Base-by-base conservation (phyloP, 208 protist species). In the Wallacemonas rigidus region DNA sequence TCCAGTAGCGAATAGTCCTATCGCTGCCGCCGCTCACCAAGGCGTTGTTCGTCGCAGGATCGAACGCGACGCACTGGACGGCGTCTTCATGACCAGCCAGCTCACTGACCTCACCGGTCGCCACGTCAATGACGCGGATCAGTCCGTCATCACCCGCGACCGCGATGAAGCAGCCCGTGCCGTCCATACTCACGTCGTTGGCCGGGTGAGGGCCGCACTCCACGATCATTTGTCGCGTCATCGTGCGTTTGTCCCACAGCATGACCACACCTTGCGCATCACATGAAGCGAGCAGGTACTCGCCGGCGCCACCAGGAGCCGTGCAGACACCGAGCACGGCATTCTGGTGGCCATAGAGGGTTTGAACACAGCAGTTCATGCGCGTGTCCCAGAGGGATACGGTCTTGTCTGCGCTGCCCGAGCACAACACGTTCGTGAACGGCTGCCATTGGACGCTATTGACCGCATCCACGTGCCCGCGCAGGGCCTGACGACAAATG, bases 301-400 rank as follows among this genome's bases (percentile, higher is more conserved):
- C 51, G 36, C 67, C 63, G 2, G 47, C 86, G 5, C 58, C 75
- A 40, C 53, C 9, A 41, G 69, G 69, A 6, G 76, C 43, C 15
- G 77, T 61, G 4, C 82, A 61, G 4, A 98, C 95, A n/a, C 92
- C 85, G 64, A 95, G 92, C 45, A 97, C 89, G 2, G 95, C 75
- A 74, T 90, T 98, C 26, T 78, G 76, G 76, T 99, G 98, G 8
- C 98, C 98, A 79, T 98, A 98, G 76, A 99, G 97, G 7, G 97
- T 97, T 77, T 98, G 92, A 38, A 82, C 91, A 64, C 92, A 97
- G 53, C 95, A 90, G 68, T 96, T 98, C 41, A 97, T 89, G 39
- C 98, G 91, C 3, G 81, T 75, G 78, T 99, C 98, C 98, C 98
- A 99, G 6, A 99, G 74, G 36, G 96, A 98, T 7, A 99, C 95